Percentiles rank a stretch among this genome's conserved stretches.
Evolutionary conservation across 2,329 filamentous ascomycete species (phyloP).

Genomic region (Didymella pomorum): DNA sequence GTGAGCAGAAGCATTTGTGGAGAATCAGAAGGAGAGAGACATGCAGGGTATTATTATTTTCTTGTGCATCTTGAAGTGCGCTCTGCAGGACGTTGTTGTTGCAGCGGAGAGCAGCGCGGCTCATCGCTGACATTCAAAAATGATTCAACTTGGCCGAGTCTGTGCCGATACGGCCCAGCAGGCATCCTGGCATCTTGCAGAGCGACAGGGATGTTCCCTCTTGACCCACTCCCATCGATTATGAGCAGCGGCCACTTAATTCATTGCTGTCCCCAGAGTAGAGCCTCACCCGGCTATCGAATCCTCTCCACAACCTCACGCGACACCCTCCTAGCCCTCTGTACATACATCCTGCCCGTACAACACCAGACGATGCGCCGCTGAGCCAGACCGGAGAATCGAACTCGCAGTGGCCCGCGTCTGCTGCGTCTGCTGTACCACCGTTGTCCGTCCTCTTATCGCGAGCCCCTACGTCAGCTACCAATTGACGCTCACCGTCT

Average conservation of each 20-base stretch:
- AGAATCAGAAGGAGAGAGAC: neutral
- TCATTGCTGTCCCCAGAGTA: constrained; percentile 19
- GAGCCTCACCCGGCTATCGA: constrained; percentile 18
- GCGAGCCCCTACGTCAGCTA: constrained; percentile 40
- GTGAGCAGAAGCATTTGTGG: neutral
- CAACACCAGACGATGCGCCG: constrained; percentile 31
- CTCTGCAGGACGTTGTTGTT: neutral
- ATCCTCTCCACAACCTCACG: constrained; percentile 27
- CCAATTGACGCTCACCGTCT: constrained; percentile 41
- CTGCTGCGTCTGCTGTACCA: constrained; percentile 41
- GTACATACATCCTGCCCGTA: neutral
- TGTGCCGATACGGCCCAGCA: constrained; percentile 13
- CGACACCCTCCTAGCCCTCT: constrained; percentile 22
- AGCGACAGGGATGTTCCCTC: constrained; percentile 15
- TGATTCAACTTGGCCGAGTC: constrained; percentile 20
- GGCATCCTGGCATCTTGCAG: neutral
- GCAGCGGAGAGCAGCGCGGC: neutral
- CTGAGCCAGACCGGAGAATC: constrained; percentile 28
- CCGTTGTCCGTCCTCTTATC: constrained; percentile 45
- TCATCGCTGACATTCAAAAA: constrained; percentile 10
- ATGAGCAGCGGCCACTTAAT: constrained; percentile 20
- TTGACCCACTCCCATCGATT: constrained; percentile 7
- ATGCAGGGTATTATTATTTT: neutral
- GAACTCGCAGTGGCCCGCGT: constrained; percentile 32
- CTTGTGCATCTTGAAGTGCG: neutral